Evolutionary conservation across 345 rosid species (phyloP), one percentile per base, ranked within the genome.

Genomic region (Melaleuca quinquenervia): DNA sequence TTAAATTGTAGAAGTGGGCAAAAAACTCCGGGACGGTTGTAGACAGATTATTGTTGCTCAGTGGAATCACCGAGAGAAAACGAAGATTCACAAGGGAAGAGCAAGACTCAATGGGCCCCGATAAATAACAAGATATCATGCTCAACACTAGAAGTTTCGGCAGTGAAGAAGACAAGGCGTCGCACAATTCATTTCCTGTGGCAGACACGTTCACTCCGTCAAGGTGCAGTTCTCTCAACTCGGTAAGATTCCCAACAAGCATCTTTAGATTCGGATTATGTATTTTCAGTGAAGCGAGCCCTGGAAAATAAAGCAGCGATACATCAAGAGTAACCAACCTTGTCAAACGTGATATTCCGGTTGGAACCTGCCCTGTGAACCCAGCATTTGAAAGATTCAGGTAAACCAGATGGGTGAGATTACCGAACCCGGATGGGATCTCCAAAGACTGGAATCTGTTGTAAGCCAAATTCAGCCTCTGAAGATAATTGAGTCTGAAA

Each of bases 381-480:
- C 91, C 92, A 12, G 92, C 88, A 75, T 82, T 87, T 2, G 94
- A 93, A 70, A 92, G 82, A 82, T 93, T 93, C 9, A 93, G 84
- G 76, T 86, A 41, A 5, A 11, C 27, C 86, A 93, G 54, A 56
- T 87, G 53, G 24, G 88, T 74, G 11, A 94, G 90, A 13, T 88
- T 89, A 10, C 55, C 88, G 14, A 92, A 87, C 49, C 82, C 85
- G 6, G 85, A 44, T 21, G 94, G 91, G 16, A 91, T 83, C 16
- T 55, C 48, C 87, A 54, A 2, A 41, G 45, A 74, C 16, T 6
- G 85, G 89, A 92, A 86, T 26, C 3, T 45, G 86, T 91, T 93
- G 52, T 45, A 55, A 22, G 93, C 87, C 87, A 94, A 84, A 86
- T 92, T 88, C 51, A 94, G 90, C 24, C 54, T 82, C 89, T 75